Percentiles rank a stretch among this genome's conserved stretches.
phyloP scores from a whole-genome alignment of 106 monocot species.

The Agapanthus africanus region DNA sequence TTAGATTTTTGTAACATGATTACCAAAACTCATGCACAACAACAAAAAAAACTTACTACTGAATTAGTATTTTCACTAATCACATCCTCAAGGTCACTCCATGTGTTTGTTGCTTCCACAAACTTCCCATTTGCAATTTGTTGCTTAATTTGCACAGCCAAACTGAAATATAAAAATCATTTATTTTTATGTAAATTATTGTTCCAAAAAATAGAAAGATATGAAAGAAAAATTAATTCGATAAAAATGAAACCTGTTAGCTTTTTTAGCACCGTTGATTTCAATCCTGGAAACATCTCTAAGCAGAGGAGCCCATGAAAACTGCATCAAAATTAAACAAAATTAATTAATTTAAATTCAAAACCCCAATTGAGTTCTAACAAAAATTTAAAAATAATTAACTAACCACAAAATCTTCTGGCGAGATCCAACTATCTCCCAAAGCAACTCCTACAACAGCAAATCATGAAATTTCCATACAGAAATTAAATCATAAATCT shows the following conservation, averaged over 20 bases:
- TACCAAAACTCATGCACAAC: no score
- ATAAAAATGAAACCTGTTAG: constrained; percentile 27
- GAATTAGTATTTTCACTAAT: constrained; percentile 32
- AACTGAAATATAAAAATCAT: constrained; percentile 32
- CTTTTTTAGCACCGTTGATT: constrained; percentile 24
- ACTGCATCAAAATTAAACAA: constrained; percentile 18
- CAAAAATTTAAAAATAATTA: no score
- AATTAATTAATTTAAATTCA: neutral
- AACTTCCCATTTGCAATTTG: constrained; percentile 44
- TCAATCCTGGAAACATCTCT: constrained; percentile 41
- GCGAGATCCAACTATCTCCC: constrained; percentile 72
- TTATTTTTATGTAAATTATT: no score
- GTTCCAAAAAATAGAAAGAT: constrained; percentile 22
- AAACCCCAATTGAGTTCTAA: no score
- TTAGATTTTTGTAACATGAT: no score
- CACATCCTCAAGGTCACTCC: constrained; percentile 47
- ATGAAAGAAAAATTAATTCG: neutral
- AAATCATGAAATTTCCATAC: no score
- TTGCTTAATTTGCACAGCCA: constrained; percentile 58
- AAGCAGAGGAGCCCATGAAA: constrained; percentile 50
- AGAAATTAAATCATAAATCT: no score
- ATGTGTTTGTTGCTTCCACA: constrained; percentile 46
- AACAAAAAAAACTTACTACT: constrained; percentile 53
- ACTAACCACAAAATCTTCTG: constrained; percentile 76
- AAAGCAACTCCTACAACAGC: no score